Percentiles rank a stretch among this genome's conserved stretches.
phyloP scores from a whole-genome alignment of 768 basidiomycete genomes.

The Piloderma croceum region DNA sequence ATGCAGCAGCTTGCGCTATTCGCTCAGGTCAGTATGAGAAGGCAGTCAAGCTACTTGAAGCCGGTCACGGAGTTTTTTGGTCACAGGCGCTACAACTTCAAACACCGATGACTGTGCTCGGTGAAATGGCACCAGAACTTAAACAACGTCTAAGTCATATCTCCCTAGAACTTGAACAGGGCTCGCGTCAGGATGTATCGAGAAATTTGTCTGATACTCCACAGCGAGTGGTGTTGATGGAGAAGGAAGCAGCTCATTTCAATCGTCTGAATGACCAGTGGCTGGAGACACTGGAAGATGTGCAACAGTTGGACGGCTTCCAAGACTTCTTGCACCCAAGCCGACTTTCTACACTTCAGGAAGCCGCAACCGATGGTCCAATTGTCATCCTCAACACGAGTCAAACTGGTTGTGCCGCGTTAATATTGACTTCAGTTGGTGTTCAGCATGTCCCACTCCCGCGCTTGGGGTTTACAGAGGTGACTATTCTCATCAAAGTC shows the following conservation, averaged over 20 bases:
- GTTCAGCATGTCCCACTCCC: too few species aligned
- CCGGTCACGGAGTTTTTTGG: constrained; percentile 30
- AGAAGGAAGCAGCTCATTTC: too few species aligned
- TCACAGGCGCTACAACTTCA: too few species aligned
- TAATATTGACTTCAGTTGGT: constrained; percentile 12
- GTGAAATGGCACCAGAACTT: constrained; percentile 13
- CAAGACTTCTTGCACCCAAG: constrained; percentile 21
- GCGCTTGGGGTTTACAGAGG: too few species aligned
- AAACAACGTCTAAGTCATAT: constrained; percentile 3
- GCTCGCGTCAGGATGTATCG: neutral
- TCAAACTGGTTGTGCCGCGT: constrained; percentile 14
- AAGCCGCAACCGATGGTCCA: constrained; percentile 25
- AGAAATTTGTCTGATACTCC: neutral
- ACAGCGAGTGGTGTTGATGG: constrained; percentile 3
- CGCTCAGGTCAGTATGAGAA: constrained; percentile 16
- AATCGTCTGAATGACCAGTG: constrained; percentile 21
- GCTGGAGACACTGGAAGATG: constrained; percentile 18
- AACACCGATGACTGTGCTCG: constrained; percentile 21
- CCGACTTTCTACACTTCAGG: constrained; percentile 18
- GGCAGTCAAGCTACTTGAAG: constrained; percentile 27
- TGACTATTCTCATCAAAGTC: too few species aligned
- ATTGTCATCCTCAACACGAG: constrained; percentile 29
- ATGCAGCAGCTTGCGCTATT: too few species aligned
- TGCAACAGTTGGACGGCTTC: constrained; percentile 27
- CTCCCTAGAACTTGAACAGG: constrained; percentile 2